Evolutionary conservation across 2,329 filamentous ascomycete species (phyloP), one percentile per base, ranked within the genome.

Genomic region (Cercospora sp.): DNA sequence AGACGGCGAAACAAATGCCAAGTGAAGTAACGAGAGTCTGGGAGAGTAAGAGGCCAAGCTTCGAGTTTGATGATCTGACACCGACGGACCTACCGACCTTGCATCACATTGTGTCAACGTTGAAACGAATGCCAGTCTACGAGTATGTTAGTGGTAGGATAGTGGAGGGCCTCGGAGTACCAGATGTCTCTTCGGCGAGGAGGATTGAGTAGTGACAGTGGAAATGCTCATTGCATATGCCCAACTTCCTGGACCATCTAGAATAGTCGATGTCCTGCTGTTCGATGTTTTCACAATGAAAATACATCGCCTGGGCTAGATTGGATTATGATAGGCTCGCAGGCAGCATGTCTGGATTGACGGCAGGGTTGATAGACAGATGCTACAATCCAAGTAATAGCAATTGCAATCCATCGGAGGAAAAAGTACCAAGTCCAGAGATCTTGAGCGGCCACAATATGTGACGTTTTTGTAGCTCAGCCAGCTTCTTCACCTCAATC

Each of bases 111-210:
- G 30, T 59, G 12, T 36, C 55, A 16, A 59, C 28, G 30, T 6
- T 59, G 55, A 59, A 59, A 23, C 28, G 9, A 16, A 59, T 59
- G 9, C 55, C 30, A 20, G 28, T 59, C 28, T 59, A 36, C 18
- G 30, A 59, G 55, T 59, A 59, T 36, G 1, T 39, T 16, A 42
- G 36, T n/a, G 36, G 36, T 3, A 42, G 3, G 6, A 42, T 42
- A 42, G 36, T 42, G 76, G 48, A 53, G 20, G 1, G 63, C 16
- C 55, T 36, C 36, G 39, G 48, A 6, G 48, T 53, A 20, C 48
- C 48, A 28, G 48, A 53, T 53, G 48, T 53, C 13, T 53, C 48
- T 26, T 53, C 48, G 18, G 48, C 48, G 26, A 53, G 48, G 26
- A 26, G 48, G 3, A 53, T 53, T 8, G 48, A 53, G 26, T 53